Percentiles rank a stretch among this genome's conserved stretches.
Conservation (phyloP, 768 basidiomycete species). For the Piloderma croceum region DNA sequence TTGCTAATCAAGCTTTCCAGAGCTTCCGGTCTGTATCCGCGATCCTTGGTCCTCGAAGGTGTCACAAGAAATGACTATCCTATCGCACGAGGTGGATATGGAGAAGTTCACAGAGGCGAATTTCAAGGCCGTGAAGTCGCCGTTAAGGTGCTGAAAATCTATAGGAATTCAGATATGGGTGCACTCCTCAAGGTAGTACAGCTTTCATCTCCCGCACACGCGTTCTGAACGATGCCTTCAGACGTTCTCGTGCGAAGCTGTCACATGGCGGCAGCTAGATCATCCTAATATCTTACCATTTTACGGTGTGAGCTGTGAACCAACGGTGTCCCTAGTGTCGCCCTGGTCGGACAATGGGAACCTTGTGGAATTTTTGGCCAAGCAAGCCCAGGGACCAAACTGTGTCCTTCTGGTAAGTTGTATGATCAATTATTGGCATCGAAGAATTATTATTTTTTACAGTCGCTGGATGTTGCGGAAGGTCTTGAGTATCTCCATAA, state of each 20-base stretch:
- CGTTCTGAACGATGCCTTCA: too few species aligned
- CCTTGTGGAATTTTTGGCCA: too few species aligned
- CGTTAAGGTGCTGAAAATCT: slow-evolving; percentile 8
- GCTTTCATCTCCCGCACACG: too few species aligned
- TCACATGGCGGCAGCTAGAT: slow-evolving; percentile 28
- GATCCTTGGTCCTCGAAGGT: slow-evolving; percentile 16
- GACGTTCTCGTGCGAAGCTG: slow-evolving; percentile 28
- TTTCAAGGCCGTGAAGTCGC: slow-evolving; percentile 5
- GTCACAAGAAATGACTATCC: too few species aligned
- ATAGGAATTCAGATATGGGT: slow-evolving; percentile 2
- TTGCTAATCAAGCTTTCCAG: slow-evolving; percentile 21
- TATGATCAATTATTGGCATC: too few species aligned
- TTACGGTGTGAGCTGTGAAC: slow-evolving; percentile 29
- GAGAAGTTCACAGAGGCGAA: slow-evolving; percentile 7
- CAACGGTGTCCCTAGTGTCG: too few species aligned
- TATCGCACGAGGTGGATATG: slow-evolving; percentile 4
- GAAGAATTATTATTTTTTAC: too few species aligned
- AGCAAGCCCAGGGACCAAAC: too few species aligned
- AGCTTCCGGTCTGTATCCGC: slow-evolving; percentile 23
- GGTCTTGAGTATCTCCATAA: slow-evolving; percentile 31
- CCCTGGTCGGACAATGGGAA: too few species aligned
- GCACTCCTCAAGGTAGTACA: slow-evolving; percentile 9
- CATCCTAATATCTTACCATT: slow-evolving; percentile 34
- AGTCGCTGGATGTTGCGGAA: slow-evolving; percentile 29
- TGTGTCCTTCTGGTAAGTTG: too few species aligned